Evolutionary conservation across 768 basidiomycete genomes (phyloP).

Genomic region (Tylopilus rubrobrunneus): DNA sequence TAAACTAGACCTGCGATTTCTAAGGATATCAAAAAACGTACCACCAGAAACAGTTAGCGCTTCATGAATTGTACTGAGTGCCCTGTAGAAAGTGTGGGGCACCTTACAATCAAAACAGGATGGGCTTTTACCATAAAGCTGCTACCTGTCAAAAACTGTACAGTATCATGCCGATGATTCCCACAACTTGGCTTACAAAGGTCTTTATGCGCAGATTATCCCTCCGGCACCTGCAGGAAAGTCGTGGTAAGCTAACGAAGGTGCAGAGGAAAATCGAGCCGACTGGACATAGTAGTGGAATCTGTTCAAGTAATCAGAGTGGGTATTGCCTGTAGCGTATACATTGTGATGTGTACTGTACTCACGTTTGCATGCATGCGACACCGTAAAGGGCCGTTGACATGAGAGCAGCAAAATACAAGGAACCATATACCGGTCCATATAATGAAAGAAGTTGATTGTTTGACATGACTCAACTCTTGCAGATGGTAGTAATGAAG

Average conservation of each 20-base stretch:
- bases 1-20: background rate
- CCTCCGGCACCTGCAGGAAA: background rate
- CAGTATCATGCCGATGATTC: background rate
- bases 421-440: background rate
- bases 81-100: background rate
- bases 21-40: background rate
- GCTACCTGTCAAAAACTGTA: conserved; percentile 2
- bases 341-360: background rate
- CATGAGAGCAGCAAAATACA: background rate
- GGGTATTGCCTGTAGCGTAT: background rate
- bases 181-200: conserved; percentile 5
- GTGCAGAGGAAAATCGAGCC: background rate
- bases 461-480: background rate
- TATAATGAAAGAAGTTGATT: background rate
- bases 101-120: too few species aligned
- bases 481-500: too few species aligned
- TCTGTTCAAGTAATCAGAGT: background rate
- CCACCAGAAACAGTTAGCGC: conserved; percentile 3
- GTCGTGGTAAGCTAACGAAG: background rate
- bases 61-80: conserved; percentile 3
- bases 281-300: background rate
- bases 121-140: background rate
- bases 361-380: background rate
- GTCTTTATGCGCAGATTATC: conserved; percentile 3
- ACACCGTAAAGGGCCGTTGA: background rate